These are phyloP conservation scores for Mycena alexandri DNA, from an alignment of 768 basidiomycete species.

Conservation along the genomic window DNA sequence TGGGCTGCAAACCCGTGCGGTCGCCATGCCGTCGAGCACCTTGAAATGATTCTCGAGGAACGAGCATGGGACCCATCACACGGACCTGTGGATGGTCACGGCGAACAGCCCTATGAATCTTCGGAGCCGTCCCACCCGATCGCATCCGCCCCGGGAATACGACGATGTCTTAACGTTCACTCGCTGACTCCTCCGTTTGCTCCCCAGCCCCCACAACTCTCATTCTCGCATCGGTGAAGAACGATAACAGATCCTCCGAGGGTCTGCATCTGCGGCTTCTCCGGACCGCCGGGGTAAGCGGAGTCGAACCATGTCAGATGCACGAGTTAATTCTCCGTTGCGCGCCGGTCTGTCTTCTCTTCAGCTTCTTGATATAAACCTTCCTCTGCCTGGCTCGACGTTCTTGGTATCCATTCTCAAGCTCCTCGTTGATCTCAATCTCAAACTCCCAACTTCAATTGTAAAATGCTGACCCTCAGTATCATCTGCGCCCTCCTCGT, in stretches of 20 bases:
- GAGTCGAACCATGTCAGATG: constrained; percentile 12
- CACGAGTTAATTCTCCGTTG: constrained; percentile 14
- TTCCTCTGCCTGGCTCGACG: constrained; percentile 15
- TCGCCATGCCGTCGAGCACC: no score
- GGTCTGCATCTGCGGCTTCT: constrained; percentile 15
- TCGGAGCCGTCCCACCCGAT: constrained; percentile 4
- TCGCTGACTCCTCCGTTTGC: constrained; percentile 2
- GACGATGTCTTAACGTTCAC: background rate
- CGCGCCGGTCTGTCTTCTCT: background rate
- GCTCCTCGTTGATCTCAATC: constrained; percentile 13
- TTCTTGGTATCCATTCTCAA: constrained; percentile 15
- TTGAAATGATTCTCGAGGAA: no score
- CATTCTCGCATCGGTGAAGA: constrained; percentile 8
- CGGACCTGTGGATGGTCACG: no score
- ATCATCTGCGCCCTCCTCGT: constrained; percentile 11
- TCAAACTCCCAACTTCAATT: constrained; percentile 11
- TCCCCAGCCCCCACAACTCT: background rate
- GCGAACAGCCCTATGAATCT: background rate
- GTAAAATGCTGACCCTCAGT: constrained; percentile 10
- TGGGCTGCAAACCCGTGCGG: no score
- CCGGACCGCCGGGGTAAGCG: constrained; percentile 20
- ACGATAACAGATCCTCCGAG: background rate
- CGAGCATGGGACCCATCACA: no score
- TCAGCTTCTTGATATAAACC: constrained; percentile 15
- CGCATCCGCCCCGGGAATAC: constrained; percentile 4